A percentile compares a stretch with the other conserved stretches of the same genome.
phyloP scores from a whole-genome alignment of 2,329 filamentous ascomycete species.

The Paraphoma chrysanthemicola region DNA sequence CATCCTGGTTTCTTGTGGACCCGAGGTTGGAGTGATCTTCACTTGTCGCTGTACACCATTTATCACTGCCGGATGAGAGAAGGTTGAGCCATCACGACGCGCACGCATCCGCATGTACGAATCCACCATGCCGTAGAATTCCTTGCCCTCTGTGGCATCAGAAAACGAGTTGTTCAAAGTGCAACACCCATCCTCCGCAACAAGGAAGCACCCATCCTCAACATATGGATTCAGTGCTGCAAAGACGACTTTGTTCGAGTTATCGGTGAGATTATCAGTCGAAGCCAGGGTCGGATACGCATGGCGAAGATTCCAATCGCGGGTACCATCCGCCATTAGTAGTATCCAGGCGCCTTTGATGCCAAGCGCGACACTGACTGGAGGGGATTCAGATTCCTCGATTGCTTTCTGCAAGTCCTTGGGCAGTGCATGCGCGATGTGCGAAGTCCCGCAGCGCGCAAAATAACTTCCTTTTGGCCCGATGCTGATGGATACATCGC shows the following conservation, averaged over 20 bases:
- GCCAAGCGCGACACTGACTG: constrained; percentile 8
- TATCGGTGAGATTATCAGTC: background rate
- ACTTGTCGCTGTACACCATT: constrained; percentile 11
- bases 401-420: constrained; percentile 4
- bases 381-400: constrained; percentile 1
- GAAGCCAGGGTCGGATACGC: background rate
- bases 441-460: constrained; percentile 6
- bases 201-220: constrained; percentile 2
- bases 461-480: constrained; percentile 18
- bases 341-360: constrained; percentile 11
- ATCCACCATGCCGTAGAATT: constrained; percentile 6
- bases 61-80: background rate
- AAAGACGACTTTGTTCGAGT: constrained; percentile 1
- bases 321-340: constrained; percentile 6
- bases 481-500: constrained; percentile 10
- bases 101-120: constrained; percentile 8
- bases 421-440: constrained; percentile 4
- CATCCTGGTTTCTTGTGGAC: constrained; percentile 28
- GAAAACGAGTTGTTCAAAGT: background rate
- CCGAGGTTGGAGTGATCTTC: constrained; percentile 46
- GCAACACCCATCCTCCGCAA: constrained; percentile 1
- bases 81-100: constrained; percentile 5
- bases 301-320: constrained; percentile 7
- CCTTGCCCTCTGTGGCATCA: background rate
- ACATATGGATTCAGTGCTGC: constrained; percentile 7